Base-by-base conservation (phyloP, 345 rosid species). In the Brassica carinata region DNA sequence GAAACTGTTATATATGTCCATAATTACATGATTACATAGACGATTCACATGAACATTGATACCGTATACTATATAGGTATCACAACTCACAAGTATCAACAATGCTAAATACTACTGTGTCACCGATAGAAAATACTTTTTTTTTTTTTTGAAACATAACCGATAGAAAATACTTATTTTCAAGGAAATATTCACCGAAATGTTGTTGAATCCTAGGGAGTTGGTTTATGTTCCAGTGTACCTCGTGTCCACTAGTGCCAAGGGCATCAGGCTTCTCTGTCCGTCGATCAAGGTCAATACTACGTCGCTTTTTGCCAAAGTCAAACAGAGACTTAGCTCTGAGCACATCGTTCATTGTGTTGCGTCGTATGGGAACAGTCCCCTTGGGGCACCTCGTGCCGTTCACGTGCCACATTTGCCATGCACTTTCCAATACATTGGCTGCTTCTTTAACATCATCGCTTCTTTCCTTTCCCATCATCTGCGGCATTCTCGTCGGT, bases 381-480 rank as follows among this genome's bases (percentile, higher is more conserved):
- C 97, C 98, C 66, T 87, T 92, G 0, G 99, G 97, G 40, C 99
- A 96, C 79, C 90, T 76, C 78, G 92, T 91, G 77, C 97, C 97
- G 67, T 91, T 94, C 63, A 65, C 69, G 77, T 94, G 98, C 99
- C 99, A 96, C 84, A 86, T 75, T 88, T 96, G 99, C 87, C 92
- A 88, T 57, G 90, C 85, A 76, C 84, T 87, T 33, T 82, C 72
- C 64, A 48, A 19, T 59, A 48, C 66, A 68, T 51, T 84, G 18
- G 69, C 77, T 76, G 72, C 74, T 2, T 55, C 77, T 14, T 31
- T 66, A 2, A 5, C 76, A 11, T 81, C 87, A 0, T 81, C 82
- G 17, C 74, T 71, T 38, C 75, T 67, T 79, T 67, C 65, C 45
- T 57, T 86, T 64, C 61, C 85, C 73, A 77, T 87, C 71, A 82